A percentile compares a stretch with the other conserved stretches of the same genome.
phyloP scores from a whole-genome alignment of 345 rosid genomes.

The Orychophragmus violaceus region DNA sequence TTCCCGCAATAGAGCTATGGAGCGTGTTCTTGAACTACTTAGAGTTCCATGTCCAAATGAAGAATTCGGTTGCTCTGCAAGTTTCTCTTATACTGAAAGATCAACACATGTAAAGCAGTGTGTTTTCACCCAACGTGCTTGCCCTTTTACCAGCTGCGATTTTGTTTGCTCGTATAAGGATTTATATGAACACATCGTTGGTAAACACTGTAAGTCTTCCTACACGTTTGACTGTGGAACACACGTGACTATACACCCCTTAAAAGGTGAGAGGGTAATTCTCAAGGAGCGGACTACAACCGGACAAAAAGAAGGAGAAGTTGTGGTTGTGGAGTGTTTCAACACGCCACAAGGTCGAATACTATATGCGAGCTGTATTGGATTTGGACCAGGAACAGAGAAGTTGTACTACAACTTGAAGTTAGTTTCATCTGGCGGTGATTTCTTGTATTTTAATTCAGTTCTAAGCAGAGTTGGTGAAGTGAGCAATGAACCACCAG shows the following conservation, averaged over 20 bases:
- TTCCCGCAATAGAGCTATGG: not conserved
- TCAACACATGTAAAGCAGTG: too few relatives aligned
- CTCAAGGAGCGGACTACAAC: not conserved
- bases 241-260: not conserved
- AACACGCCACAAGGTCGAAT: not conserved
- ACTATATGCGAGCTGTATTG: not conserved
- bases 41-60: too few relatives aligned
- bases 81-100: too few relatives aligned
- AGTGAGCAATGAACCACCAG: not conserved
- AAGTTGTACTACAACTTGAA: not conserved
- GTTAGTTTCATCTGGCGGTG: not conserved
- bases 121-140: not conserved
- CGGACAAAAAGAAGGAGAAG: not conserved
- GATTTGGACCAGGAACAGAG: not conserved
- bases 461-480: not conserved
- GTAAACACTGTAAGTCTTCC: not conserved
- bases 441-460: not conserved
- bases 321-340: conserved; percentile 7
- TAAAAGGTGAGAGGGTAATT: not conserved
- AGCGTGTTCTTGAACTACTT: not conserved
- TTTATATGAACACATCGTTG: not conserved
- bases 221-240: not conserved
- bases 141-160: not conserved
- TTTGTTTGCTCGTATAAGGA: not conserved
- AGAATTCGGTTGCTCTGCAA: too few relatives aligned